phyloP scores from a whole-genome alignment of 805 yeast genomes.

The Candida railenensis region DNA sequence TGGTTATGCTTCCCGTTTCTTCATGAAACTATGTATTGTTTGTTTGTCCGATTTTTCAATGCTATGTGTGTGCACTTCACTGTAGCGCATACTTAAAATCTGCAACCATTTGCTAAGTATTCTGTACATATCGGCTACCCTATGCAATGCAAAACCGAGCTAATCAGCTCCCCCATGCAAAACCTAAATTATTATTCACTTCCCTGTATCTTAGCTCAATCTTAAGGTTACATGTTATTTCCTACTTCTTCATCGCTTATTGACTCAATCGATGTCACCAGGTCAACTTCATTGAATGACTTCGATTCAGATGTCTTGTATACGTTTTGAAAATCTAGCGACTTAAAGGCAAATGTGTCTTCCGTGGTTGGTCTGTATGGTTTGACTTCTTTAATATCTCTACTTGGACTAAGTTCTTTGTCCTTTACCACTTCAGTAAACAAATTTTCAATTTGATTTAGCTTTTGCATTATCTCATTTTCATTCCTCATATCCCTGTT shows the following conservation, averaged over 20 bases:
- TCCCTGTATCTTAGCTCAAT: too few relatives aligned
- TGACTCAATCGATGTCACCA: constrained; percentile 16
- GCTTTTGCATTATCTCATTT: constrained; percentile 4
- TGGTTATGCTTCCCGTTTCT: too few relatives aligned
- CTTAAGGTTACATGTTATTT: constrained; percentile 7
- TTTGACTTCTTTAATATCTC: not conserved
- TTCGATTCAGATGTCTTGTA: constrained; percentile 20
- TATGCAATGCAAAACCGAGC: too few relatives aligned
- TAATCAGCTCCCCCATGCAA: too few relatives aligned
- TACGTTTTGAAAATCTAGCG: constrained; percentile 9
- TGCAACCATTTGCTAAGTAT: too few relatives aligned
- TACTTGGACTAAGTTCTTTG: constrained; percentile 2
- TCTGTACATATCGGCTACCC: too few relatives aligned
- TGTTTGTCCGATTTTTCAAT: too few relatives aligned
- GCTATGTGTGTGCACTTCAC: too few relatives aligned
- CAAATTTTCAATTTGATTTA: constrained; percentile 5
- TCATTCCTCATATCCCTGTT: constrained; percentile 1
- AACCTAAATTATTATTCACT: too few relatives aligned
- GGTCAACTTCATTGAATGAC: constrained; percentile 21
- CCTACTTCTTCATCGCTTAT: constrained; percentile 10
- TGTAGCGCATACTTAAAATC: too few relatives aligned
- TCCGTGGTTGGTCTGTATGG: not conserved
- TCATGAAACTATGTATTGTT: too few relatives aligned
- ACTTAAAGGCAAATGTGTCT: not conserved
- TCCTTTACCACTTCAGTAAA: constrained; percentile 7